Base-by-base conservation (phyloP, 139 green algal genomes). In the Chlorella vulgaris region DNA sequence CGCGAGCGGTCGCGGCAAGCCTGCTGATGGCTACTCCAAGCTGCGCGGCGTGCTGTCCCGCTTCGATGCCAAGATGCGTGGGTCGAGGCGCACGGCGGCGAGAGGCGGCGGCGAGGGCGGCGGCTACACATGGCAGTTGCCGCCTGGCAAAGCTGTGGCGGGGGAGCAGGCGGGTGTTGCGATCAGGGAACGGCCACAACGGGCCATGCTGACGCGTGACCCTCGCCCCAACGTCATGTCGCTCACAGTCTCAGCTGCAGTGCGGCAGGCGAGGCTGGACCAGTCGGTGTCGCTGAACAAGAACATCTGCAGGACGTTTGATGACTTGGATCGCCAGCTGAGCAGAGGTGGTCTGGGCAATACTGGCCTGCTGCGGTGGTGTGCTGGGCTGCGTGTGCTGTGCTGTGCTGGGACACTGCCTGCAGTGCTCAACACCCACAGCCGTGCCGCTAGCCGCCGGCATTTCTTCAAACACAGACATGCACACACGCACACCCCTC, bases 241-340 rank as follows among this genome's bases (percentile, higher is more conserved):
- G n/a, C n/a, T n/a, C n/a, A 58, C 47, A 58, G 47, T 15, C 13
- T 24, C 13, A 58, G 15, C 10, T 10, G 47, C 47, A 15, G 47
- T 58, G 47, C 15, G 47, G 47, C 47, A 58, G 47, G 15, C 13
- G 47, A 58, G 15, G 47, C 10, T 24, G 47, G 15, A 58, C 13
- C 13, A 58, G 47, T 15, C 47, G 15, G 47, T 15, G 47, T 58
- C 15, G 47, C 47, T 58, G n/a, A 69, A 69, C 62, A 69, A 58
- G 24, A 26, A 60, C 36, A 33, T 78, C 13, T 78, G 71, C 33
- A 31, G 63, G 31, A 35, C 33, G 24, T 82, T 82, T 75, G 76
- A 82, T 24, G 39, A n/a, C 1, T 7, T 66, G 35, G 43, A 76
- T 4, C 5, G 6, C 43, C 36, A 66, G 31, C 63, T 82, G 24